Base-by-base conservation (phyloP, 495 filamentous ascomycete genomes). In the Lichina pygmaea region DNA sequence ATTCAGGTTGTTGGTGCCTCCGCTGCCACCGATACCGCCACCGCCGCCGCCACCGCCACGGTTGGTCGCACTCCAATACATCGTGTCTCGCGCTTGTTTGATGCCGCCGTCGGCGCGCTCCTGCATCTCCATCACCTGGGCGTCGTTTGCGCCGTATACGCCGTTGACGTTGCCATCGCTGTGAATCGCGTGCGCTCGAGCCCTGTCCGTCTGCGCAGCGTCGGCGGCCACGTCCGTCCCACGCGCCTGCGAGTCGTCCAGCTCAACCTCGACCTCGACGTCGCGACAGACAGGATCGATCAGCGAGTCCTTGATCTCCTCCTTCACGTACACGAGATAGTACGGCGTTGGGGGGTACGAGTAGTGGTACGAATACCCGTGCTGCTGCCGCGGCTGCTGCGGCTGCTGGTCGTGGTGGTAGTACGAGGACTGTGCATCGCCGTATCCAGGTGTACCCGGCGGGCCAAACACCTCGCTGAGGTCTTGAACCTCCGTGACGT, bases 311-410 rank as follows among this genome's bases (percentile, higher is more conserved):
- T 75, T 74, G 47, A 69, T 59, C 7, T 65, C 55, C 17, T 77
- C 76, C 36, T 69, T 66, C 13, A 93, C 76, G 52, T 91, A 93
- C 12, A 85, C 81, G 15, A 93, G 69, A 57, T 86, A 91, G 54
- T 93, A 93, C 2, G 85, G 82, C 31, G 85, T 91, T 24, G 24
- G 24, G 4, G 24, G 24, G 24, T 2, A 72, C 65, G 24, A 24
- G 24, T 24, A 4, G 4, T 24, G 24, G 24, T 24, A 24, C 24
- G 24, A 24, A 24, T 24, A 24, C 24, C 24, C 24, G 1, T 24
- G 24, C 8, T 51, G 51, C 6, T 67, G 70, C 45, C 75, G 75
- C 32, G 60, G 65, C 13, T 62, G 64, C 44, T 70, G 68, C 46
- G n/a, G 36, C 36, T 72, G 58, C 40, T 73, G 17, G 24, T 24